Evolutionary conservation across 305 asterid species (phyloP).

Genomic region (Solanum chacoense): DNA sequence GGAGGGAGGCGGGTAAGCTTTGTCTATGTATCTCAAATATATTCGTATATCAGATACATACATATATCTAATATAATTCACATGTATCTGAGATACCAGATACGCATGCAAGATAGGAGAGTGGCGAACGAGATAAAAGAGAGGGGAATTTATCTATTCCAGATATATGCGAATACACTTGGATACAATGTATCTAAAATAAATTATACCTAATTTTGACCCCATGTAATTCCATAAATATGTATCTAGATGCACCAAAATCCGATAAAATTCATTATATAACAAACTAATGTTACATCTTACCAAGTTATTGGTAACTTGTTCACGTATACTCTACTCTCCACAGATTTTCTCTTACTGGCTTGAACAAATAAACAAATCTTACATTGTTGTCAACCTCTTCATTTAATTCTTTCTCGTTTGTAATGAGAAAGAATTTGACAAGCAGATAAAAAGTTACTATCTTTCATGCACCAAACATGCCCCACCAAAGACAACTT

Average conservation of each 20-base stretch:
- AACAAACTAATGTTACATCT: not conserved
- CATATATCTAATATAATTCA: too few species aligned
- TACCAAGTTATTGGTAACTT: not conserved
- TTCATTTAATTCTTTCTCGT: not conserved
- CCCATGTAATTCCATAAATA: fast-evolving
- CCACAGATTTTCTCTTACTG: too few species aligned
- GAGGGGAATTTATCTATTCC: too few species aligned
- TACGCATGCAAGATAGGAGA: not conserved
- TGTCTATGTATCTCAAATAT: not conserved
- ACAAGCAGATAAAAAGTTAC: not conserved
- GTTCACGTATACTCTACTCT: too few species aligned
- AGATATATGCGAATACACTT: too few species aligned
- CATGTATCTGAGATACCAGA: not conserved
- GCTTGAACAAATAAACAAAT: not conserved
- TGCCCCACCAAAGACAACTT: fast-evolving
- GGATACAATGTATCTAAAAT: not conserved
- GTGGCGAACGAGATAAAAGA: not conserved
- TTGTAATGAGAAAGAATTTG: not conserved
- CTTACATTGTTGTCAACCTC: not conserved
- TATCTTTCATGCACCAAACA: not conserved
- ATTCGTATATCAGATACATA: too few species aligned
- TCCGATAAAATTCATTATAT: too few species aligned
- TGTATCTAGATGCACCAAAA: not conserved
- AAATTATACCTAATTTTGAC: too few species aligned
- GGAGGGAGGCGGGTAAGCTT: not conserved